A percentile compares a stretch with the other conserved stretches of the same genome.
phyloP scores from a whole-genome alignment of 495 filamentous ascomycete species.

The Cryomyces minteri region DNA sequence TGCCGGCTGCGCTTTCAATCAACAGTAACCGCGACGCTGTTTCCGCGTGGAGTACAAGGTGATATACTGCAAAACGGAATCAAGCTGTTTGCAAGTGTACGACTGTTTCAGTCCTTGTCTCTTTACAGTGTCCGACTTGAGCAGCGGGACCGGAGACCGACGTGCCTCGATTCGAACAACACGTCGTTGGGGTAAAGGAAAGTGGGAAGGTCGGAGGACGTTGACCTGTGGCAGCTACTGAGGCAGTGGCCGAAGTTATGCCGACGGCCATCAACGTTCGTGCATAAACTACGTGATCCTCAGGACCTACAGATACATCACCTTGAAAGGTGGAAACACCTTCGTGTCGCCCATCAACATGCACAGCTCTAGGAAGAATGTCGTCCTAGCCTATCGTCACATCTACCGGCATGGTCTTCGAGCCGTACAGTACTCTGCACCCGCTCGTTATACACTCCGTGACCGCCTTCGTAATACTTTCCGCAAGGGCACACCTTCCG shows the following conservation, averaged over 20 bases:
- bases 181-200: not conserved
- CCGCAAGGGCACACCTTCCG: constrained; percentile 30
- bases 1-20: no score
- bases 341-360: not conserved
- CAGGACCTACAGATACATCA: no score
- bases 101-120: no score
- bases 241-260: no score
- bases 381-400: constrained; percentile 62
- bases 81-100: no score
- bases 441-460: constrained; percentile 47
- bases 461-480: constrained; percentile 52
- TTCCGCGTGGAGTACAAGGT: no score
- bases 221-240: constrained; percentile 33
- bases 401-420: constrained; percentile 57
- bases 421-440: constrained; percentile 64
- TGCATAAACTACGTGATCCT: no score
- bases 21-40: no score
- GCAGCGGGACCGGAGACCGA: not conserved
- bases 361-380: constrained; percentile 9
- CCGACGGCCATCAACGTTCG: no score
- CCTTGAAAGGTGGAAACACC: no score
- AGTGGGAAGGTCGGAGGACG: not conserved
- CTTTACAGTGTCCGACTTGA: no score
- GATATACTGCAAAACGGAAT: no score
- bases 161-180: not conserved